Base-by-base conservation (phyloP, 2,329 filamentous ascomycete genomes). In the Hansfordia pulvinata region DNA sequence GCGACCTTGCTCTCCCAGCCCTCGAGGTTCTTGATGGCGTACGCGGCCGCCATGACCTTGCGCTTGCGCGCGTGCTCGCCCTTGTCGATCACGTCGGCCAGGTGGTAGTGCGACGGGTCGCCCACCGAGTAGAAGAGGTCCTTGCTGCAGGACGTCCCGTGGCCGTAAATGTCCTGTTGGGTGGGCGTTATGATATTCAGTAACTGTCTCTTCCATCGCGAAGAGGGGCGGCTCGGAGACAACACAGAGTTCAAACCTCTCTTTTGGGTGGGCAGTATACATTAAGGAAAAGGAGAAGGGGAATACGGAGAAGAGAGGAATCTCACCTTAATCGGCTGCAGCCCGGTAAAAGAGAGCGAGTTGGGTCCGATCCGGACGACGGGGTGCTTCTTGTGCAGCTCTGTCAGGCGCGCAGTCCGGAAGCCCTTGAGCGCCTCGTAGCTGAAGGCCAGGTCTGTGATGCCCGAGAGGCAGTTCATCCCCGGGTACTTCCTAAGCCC, bases 1-100 rank as follows among this genome's bases (percentile, higher is more conserved):
- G 58, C 57, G 3, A 69, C 62, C 34, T 67, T 69, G 43, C 57
- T 55, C 33, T 68, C 64, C 63, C 63, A 68, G 6, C 47, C 51
- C 36, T 66, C 62, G 2, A 68, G 54, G 34, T 67, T 67, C 44
- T 64, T 63, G 27, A 63, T 37, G 0, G 64, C 63, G 29, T 65
- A 68, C 1, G 64, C 63, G 1, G 53, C 53, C 3, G 61, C 58
- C 4, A 70, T 41, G 2, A 63, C 50, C 30, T 60, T 60, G 14
- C 64, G 55, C 41, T 69, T 68, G 8, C 58, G 49, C 2, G 57
- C 50, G 33, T 70, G 65, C 6, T 69, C 62, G 8, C 47, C 38
- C 43, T 62, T 63, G 37, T 69, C 60, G 8, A 62, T 38, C 4
- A 64, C 61, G 38, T 69, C 63, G 16, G 61, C 60, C 3, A 69